Base-by-base conservation (phyloP, 1,139 yeast species). In the Saccharomycopsis hybrid region DNA sequence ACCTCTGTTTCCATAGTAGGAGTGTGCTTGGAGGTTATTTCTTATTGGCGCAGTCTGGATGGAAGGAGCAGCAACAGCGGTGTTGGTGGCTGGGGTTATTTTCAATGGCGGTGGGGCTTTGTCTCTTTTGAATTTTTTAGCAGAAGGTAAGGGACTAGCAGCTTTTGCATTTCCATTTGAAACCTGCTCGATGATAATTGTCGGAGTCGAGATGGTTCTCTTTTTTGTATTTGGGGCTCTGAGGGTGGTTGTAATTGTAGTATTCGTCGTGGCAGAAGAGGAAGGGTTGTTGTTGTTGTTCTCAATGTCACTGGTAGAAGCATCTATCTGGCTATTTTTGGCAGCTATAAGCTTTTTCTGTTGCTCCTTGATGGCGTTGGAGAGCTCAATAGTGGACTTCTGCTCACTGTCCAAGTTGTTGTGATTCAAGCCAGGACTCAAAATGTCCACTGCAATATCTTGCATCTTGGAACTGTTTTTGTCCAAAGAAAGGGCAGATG, bases 41-140 rank as follows among this genome's bases (percentile, higher is more conserved):
- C 68, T 62, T 11, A 73, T 67, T 5, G 78, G 79, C 3, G 77
- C 77, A 2, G 76, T 71, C 51, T 68, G 74, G 49, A 72, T 72
- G 27, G 62, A 55, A n/a, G 73, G 74, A 29, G 53, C 47, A 13
- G 40, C 46, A 9, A 48, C 49, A 18, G 59, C 57, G 2, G 57
- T 54, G 1, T 57, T 43, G 1, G 55, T 48, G 1, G 54, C 55
- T 2, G 48, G 30, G 3, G 55, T 44, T 7, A 71, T 59, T 45
- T 64, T 64, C 44, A 75, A 62, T 1, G 79, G 79, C 2, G 76
- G 60, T 2, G 80, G 80, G 2, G 73, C 66, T 49, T 71, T 71
- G 35, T 64, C 65, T 53, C 80, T 65, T 55, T 70, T 73, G 53
- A 75, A 63, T 38, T 76, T 63, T 56, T 73, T 73, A 1, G 68